These are phyloP conservation scores for Aspergillus leporis DNA, from an alignment of 495 filamentous ascomycete species.

Conservation along the genomic window DNA sequence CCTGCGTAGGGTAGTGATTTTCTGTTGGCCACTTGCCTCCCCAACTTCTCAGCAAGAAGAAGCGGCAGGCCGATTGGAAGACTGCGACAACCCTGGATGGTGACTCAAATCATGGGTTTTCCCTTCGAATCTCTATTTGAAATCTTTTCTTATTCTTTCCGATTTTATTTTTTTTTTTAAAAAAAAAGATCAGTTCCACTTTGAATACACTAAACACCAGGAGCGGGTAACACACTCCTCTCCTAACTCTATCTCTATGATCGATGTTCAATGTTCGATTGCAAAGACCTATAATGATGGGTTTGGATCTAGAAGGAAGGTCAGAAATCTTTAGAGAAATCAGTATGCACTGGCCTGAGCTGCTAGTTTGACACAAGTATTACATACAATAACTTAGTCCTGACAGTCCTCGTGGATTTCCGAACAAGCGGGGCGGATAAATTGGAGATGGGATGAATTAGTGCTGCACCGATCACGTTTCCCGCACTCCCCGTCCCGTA, in stretches of 20 bases:
- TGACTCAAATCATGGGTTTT: not conserved
- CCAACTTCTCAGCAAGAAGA: conserved; percentile 2
- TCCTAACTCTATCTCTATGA: not conserved
- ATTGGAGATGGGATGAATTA: conserved; percentile 14
- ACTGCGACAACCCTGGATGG: not conserved
- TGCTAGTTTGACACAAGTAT: conserved; percentile 7
- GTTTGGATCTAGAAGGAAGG: conserved; percentile 7
- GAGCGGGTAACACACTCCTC: not conserved
- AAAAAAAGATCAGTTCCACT: not conserved
- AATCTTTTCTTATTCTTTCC: not conserved
- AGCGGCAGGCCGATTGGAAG: conserved; percentile 12
- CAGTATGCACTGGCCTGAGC: not conserved
- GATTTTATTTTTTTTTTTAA: too few species aligned
- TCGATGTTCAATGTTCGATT: not conserved
- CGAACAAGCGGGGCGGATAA: conserved; percentile 20
- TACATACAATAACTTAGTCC: conserved; percentile 16
- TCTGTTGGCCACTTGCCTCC: not conserved
- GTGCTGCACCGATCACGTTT: conserved; percentile 22
- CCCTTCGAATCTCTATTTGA: not conserved
- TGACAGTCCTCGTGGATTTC: conserved; percentile 27
- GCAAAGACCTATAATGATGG: not conserved
- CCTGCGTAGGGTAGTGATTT: conserved; percentile 9
- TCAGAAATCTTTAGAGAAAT: not conserved
- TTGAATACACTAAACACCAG: not conserved
- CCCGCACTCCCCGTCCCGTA: conserved; percentile 9